phyloP scores from a whole-genome alignment of 140 eudicot species.

The Erigeron philadelphicus region DNA sequence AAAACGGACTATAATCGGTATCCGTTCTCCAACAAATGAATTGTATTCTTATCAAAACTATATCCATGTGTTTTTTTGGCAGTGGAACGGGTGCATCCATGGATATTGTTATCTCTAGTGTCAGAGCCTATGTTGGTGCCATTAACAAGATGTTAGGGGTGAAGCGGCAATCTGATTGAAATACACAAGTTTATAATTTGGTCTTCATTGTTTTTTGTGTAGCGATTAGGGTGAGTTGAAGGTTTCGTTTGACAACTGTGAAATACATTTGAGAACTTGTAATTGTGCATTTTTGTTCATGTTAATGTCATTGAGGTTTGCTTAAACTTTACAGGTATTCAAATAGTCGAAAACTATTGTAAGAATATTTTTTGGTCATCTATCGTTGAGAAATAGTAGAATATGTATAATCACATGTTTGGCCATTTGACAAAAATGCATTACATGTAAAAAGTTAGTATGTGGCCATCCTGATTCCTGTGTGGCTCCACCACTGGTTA shows the following conservation, averaged over 20 bases:
- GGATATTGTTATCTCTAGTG: constrained; percentile 92
- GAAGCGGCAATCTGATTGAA: constrained; percentile 29
- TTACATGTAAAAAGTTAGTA: too few relatives aligned
- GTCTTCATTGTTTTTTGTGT: constrained; percentile 15
- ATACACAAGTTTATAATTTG: background rate
- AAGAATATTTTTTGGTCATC: too few relatives aligned
- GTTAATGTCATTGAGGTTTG: background rate
- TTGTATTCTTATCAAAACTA: background rate
- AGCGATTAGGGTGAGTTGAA: constrained; percentile 20
- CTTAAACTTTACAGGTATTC: background rate
- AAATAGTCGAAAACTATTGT: too few relatives aligned
- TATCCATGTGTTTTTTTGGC: constrained; percentile 22
- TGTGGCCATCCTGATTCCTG: too few relatives aligned
- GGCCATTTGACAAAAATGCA: too few relatives aligned
- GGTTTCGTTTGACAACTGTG: background rate
- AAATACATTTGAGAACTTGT: constrained; percentile 1
- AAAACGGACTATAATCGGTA: too few relatives aligned
- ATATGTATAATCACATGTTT: too few relatives aligned
- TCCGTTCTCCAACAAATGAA: background rate
- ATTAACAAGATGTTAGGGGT: constrained; percentile 76
- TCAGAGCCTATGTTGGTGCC: constrained; percentile 84
- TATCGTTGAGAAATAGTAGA: too few relatives aligned
- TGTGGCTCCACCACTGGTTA: too few relatives aligned
- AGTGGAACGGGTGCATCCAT: constrained; percentile 93
- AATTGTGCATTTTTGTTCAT: constrained; percentile 16